A percentile compares a stretch with the other conserved stretches of the same genome.
Evolutionary conservation across 2,329 filamentous ascomycete genomes (phyloP).

Genomic region (Fusarium avenaceum): DNA sequence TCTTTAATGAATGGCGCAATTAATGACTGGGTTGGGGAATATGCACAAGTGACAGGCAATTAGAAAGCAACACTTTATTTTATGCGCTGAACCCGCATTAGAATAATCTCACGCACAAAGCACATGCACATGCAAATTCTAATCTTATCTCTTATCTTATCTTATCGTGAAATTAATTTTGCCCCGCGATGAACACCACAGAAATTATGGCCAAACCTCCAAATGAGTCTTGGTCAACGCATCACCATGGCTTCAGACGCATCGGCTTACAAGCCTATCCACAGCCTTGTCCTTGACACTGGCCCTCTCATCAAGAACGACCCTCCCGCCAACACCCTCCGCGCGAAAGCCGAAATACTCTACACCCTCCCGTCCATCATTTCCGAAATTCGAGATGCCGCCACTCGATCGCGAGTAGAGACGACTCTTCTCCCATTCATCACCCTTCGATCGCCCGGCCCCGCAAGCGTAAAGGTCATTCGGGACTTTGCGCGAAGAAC

Average conservation of each 20-base stretch:
- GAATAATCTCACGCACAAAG: neutral
- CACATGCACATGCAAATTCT: neutral
- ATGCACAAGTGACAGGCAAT: neutral
- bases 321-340: constrained; percentile 83
- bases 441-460: constrained; percentile 78
- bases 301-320: constrained; percentile 96
- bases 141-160: constrained; percentile 40
- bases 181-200: constrained; percentile 47
- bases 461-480: constrained; percentile 83
- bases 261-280: constrained; percentile 72
- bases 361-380: constrained; percentile 89
- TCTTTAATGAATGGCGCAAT: constrained; percentile 11
- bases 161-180: constrained; percentile 44
- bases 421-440: constrained; percentile 89
- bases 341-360: constrained; percentile 80
- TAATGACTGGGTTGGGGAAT: neutral
- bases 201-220: constrained; percentile 45
- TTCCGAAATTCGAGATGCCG: constrained; percentile 87
- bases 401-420: constrained; percentile 83
- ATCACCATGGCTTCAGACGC: constrained; percentile 46
- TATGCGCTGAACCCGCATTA: neutral
- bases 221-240: constrained; percentile 10
- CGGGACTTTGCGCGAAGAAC: constrained; percentile 89
- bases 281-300: constrained; percentile 89
- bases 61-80: neutral